Evolutionary conservation across 768 basidiomycete genomes (phyloP).

Genomic region (Naganishia kalamii): DNA sequence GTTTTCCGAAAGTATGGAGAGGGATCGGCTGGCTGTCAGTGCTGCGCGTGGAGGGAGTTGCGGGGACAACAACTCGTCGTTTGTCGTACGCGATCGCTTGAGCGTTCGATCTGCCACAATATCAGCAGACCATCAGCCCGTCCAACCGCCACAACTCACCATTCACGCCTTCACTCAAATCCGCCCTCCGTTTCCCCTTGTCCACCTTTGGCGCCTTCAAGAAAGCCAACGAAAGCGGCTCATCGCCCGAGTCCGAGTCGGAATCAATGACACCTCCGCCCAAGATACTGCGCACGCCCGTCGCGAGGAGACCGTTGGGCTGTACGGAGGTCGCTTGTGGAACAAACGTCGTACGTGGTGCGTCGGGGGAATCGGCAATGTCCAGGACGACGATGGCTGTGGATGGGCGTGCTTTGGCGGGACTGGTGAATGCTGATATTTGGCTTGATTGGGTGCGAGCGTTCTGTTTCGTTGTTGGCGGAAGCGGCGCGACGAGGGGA

Average conservation of each 20-base stretch:
- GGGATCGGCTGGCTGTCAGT: neutral
- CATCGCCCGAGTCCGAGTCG: neutral
- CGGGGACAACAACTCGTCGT: neutral
- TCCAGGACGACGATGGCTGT: neutral
- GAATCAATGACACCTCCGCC: no score
- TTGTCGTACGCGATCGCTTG: conserved; percentile 2
- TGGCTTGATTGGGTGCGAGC: neutral
- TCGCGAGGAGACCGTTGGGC: neutral
- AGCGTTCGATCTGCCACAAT: neutral
- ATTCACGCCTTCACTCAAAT: neutral
- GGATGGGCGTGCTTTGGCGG: neutral
- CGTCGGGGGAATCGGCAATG: neutral
- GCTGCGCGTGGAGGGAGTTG: neutral
- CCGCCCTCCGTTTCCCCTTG: neutral
- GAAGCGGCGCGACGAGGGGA: neutral
- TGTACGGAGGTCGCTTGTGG: neutral
- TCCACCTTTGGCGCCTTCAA: neutral
- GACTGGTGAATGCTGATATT: conserved; percentile 6
- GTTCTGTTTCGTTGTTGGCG: neutral
- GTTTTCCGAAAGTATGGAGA: neutral
- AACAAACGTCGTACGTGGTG: neutral
- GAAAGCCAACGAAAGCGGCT: neutral
- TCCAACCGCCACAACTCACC: neutral
- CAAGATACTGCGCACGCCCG: no score
- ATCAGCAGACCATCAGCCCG: neutral